phyloP scores from a whole-genome alignment of 148 eudicot genomes.

The Gaultheria prostrata region DNA sequence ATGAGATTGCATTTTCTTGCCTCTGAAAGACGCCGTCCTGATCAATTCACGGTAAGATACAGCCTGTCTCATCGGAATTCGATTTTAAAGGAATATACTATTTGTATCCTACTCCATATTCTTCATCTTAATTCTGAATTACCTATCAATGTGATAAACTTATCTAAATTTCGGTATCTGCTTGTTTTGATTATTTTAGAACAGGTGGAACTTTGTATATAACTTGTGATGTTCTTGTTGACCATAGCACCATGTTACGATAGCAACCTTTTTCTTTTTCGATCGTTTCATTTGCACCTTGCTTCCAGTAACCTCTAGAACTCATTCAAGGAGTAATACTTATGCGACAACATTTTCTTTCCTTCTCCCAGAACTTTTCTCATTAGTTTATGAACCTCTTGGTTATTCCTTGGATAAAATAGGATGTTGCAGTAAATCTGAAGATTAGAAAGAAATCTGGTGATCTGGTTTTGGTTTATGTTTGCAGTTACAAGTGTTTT shows the following conservation, averaged over 20 bases:
- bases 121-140: not conserved
- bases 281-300: constrained; percentile 1
- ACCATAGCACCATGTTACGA: not conserved
- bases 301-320: constrained; percentile 1
- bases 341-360: no score
- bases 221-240: not conserved
- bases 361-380: not conserved
- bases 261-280: not conserved
- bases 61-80: not conserved
- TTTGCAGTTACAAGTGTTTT: not conserved
- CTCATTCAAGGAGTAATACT: not conserved
- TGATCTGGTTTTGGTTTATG: not conserved
- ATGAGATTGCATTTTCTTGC: constrained; percentile 86
- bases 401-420: not conserved
- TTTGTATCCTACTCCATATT: not conserved
- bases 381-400: not conserved
- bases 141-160: not conserved
- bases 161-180: constrained; percentile 7
- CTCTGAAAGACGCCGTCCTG: constrained; percentile 82
- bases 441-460: not conserved
- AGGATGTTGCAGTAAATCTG: not conserved
- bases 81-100: not conserved
- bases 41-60: constrained; percentile 80
- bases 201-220: not conserved
- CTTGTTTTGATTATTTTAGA: constrained; percentile 4